These are phyloP conservation scores for Pontederia crassipes DNA, from an alignment of 176 grass and related monocot genomes.

Conservation along the genomic window DNA sequence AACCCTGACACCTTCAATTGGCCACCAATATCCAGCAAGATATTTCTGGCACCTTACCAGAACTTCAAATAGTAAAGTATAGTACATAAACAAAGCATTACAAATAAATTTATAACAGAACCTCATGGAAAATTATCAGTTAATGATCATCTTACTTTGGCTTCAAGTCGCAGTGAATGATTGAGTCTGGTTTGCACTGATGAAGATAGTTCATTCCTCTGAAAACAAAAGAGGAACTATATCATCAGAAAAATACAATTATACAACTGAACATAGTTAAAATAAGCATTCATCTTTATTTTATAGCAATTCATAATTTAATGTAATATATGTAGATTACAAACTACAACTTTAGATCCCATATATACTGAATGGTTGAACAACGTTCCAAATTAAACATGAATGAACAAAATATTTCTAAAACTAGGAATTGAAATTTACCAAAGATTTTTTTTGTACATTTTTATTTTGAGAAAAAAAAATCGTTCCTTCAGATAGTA, in stretches of 20 bases:
- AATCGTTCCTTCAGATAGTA: no score
- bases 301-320: not conserved
- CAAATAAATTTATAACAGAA: slow-evolving; percentile 1
- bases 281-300: not conserved
- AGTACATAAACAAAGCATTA: slow-evolving; percentile 20
- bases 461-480: no score
- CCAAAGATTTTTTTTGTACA: no score
- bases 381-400: no score
- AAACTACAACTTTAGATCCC: no score
- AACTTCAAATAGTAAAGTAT: slow-evolving; percentile 63
- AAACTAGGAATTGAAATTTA: no score
- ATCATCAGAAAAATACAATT: not conserved
- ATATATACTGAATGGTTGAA: no score
- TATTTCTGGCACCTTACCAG: slow-evolving; percentile 99
- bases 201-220: slow-evolving; percentile 99
- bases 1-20: slow-evolving; percentile 78
- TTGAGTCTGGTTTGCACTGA: slow-evolving; percentile 86
- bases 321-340: not conserved
- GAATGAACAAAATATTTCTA: no score
- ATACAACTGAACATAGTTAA: not conserved
- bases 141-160: slow-evolving; percentile 96
- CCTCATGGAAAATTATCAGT: slow-evolving; percentile 17
- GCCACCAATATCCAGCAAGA: slow-evolving; percentile 92
- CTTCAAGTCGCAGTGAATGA: slow-evolving; percentile 91
- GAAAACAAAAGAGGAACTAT: slow-evolving; percentile 14